phyloP scores from a whole-genome alignment of 2,329 filamentous ascomycete species.

The Penicillium sp. region DNA sequence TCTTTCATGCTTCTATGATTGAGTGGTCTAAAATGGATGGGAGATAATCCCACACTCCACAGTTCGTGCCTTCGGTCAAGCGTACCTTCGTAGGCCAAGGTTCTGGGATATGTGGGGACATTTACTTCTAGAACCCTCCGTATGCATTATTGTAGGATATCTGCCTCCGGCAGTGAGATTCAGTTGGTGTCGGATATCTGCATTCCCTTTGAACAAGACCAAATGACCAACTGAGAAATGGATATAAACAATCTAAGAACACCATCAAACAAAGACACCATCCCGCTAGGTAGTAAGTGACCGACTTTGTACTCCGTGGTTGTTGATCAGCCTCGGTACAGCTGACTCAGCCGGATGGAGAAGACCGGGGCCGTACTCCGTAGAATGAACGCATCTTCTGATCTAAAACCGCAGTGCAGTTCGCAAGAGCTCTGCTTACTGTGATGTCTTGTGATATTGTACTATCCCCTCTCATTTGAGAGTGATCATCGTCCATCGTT shows the following conservation, averaged over 20 bases:
- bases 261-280: too few relatives aligned
- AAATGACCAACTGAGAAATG: too few relatives aligned
- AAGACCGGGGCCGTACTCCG: conserved; percentile 1
- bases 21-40: conserved; percentile 48
- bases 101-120: conserved; percentile 5
- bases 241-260: too few relatives aligned
- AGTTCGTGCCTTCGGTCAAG: conserved; percentile 12
- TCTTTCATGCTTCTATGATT: conserved; percentile 29
- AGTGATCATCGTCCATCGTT: neutral
- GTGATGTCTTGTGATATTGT: conserved; percentile 2
- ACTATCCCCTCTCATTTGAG: too few relatives aligned
- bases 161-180: too few relatives aligned
- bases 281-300: too few relatives aligned
- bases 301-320: too few relatives aligned
- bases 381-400: too few relatives aligned
- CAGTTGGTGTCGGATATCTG: too few relatives aligned
- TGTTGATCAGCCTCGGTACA: conserved; percentile 1
- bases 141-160: too few relatives aligned
- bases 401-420: conserved; percentile 12
- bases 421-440: conserved; percentile 14
- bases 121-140: too few relatives aligned
- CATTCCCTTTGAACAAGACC: too few relatives aligned
- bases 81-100: conserved; percentile 2
- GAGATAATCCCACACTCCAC: conserved; percentile 28
- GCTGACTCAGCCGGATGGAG: conserved; percentile 17